Base-by-base conservation (phyloP, 2,329 filamentous ascomycete species). In the Clonostachys rhizophaga region DNA sequence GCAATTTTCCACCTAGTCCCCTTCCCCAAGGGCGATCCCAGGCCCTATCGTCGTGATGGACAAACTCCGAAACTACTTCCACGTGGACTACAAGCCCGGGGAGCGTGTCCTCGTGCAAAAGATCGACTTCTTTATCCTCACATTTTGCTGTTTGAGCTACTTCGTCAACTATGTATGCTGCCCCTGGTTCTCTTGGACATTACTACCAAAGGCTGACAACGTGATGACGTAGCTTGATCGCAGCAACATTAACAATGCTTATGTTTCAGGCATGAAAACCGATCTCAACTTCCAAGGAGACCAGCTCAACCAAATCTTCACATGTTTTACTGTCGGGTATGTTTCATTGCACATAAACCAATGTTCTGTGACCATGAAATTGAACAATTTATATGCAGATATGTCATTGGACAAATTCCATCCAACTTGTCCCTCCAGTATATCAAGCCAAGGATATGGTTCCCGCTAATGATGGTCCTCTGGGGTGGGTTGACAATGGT, bases 111-210 rank as follows among this genome's bases (percentile, higher is more conserved):
- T 83, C 24, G 33, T 84, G 6, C 71, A 68, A 39, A 83, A 80
- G 64, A 78, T 83, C 43, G 81, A 84, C 57, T 83, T 83, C 55
- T 84, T 83, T 63, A 83, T 84, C 54, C 60, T 84, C 41, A 81
- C 76, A 0, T 84, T 84, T 55, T 84, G 81, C 60, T 84, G 80
- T 55, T 56, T 84, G 44, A 75, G 70, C 53, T 80, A 79, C 55
- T 74, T 79, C 47, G 65, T 75, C 54, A 78, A 78, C 55, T 78
- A 78, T 51, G 74, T 76, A 54, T 35, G 72, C 52, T 11, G 24
- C 40, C 10, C 37, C 14, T 44, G n/a, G 2, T 47, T 42, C 24
- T 40, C 55, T n/a, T 47, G 34, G 35, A 13, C 6, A 16, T 20
- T 20, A 35, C n/a, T 17, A 10, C 10, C 43, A 35, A n/a, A 36